These are phyloP conservation scores for Aspergillus novofumigatus DNA, from an alignment of 2,329 filamentous ascomycete species.

Conservation along the genomic window DNA sequence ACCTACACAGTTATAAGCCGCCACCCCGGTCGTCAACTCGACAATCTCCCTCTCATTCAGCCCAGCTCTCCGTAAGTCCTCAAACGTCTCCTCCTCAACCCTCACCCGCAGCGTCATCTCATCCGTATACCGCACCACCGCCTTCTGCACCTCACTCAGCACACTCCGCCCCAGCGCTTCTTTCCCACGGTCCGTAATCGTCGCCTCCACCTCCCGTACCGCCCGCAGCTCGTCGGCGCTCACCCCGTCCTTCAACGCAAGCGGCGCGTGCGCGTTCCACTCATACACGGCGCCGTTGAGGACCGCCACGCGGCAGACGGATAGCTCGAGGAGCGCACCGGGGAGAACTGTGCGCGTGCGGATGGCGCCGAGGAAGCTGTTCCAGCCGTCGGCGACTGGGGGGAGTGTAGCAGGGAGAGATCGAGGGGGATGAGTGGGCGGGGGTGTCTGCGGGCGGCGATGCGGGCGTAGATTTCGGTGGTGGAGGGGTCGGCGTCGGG, in stretches of 20 bases:
- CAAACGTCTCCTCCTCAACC: slow-evolving; percentile 67
- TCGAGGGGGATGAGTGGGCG: slow-evolving; percentile 72
- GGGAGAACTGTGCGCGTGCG: slow-evolving; percentile 49
- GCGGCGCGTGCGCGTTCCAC: slow-evolving; percentile 73
- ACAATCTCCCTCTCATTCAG: slow-evolving; percentile 73
- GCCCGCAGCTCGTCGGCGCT: slow-evolving; percentile 46
- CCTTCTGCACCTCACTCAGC: slow-evolving; percentile 60
- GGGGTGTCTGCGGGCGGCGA: slow-evolving; percentile 62
- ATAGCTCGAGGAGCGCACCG: slow-evolving; percentile 62
- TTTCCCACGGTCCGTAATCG: slow-evolving; percentile 31
- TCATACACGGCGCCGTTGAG: slow-evolving; percentile 80
- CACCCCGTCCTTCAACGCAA: slow-evolving; percentile 45
- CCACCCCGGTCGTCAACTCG: slow-evolving; percentile 78
- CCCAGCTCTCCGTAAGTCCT: slow-evolving; percentile 49
- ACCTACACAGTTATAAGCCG: slow-evolving; percentile 85
- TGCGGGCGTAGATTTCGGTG: slow-evolving; percentile 56
- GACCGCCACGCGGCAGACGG: slow-evolving; percentile 75
- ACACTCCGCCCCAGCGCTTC: slow-evolving; percentile 36
- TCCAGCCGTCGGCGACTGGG: slow-evolving; percentile 67
- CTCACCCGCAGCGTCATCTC: slow-evolving; percentile 73
- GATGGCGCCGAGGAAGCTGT: slow-evolving; percentile 54
- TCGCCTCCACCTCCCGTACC: slow-evolving; percentile 51
- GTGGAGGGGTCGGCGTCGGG: slow-evolving; percentile 21
- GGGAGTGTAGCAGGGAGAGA: slow-evolving; percentile 69
- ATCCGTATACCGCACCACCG: slow-evolving; percentile 69